Conservation (phyloP, 192 early-diverging fungal species). For the Powellomyces hirtus region DNA sequence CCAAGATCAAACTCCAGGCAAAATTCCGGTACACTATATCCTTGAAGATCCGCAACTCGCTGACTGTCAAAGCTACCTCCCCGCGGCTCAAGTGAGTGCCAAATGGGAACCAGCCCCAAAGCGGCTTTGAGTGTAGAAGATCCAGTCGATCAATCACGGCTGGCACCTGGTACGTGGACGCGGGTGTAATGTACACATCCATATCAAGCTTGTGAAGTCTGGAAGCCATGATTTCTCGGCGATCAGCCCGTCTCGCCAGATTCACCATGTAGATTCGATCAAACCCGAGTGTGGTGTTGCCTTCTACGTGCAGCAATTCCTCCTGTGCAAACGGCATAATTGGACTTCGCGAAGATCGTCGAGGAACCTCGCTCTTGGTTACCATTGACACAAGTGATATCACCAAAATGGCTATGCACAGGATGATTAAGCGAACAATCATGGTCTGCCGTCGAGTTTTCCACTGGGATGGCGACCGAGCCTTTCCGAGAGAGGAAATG, state of each 20-base stretch:
- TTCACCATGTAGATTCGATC: conserved; percentile 11
- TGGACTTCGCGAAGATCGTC: background rate
- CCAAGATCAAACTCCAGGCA: background rate
- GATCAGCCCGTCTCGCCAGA: background rate
- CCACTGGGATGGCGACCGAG: background rate
- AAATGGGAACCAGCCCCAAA: conserved; percentile 5
- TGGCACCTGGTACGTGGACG: background rate
- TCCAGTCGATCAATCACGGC: background rate
- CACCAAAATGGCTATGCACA: background rate
- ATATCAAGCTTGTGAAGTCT: conserved; percentile 3
- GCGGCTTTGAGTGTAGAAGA: conserved; percentile 1
- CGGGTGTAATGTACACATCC: conserved; percentile 6
- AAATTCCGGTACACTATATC: background rate
- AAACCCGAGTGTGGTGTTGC: background rate
- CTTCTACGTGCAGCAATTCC: background rate
- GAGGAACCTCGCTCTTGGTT: background rate
- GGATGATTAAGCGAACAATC: background rate
- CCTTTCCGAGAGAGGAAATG: background rate
- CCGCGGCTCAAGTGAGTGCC: background rate
- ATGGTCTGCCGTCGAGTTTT: background rate
- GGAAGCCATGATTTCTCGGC: conserved; percentile 1
- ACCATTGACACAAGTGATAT: background rate
- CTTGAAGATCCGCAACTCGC: conserved; percentile 6
- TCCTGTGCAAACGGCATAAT: background rate
- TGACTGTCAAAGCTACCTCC: conserved; percentile 3